Evolutionary conservation across 2,329 filamentous ascomycete genomes (phyloP).

Genomic region (Pestalotiopsis sp.): DNA sequence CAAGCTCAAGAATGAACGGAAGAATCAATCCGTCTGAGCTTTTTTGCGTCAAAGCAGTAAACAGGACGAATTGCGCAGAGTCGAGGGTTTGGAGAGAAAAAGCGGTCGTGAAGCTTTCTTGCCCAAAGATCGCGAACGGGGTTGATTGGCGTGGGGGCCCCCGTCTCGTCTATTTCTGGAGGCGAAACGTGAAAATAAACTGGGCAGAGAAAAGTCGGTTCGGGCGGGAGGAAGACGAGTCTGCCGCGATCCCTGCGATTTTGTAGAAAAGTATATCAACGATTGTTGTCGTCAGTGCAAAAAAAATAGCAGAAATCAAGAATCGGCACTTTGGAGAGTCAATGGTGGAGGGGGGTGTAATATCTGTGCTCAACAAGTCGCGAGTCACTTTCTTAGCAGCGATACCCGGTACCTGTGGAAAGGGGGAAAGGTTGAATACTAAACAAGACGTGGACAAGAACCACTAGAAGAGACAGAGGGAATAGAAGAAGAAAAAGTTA

Average conservation of each 20-base stretch:
- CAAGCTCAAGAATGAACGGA: background rate
- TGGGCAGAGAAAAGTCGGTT: background rate
- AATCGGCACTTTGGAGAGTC: background rate
- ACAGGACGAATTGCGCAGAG: background rate
- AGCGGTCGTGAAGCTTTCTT: background rate
- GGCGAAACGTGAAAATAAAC: background rate
- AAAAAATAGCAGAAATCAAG: background rate
- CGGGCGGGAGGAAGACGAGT: background rate
- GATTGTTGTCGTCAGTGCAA: background rate
- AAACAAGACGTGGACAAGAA: background rate
- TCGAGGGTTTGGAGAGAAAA: background rate
- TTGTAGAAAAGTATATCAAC: background rate
- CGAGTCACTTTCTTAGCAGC: background rate
- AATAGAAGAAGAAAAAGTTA: background rate
- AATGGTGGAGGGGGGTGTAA: background rate
- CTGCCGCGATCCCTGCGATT: background rate
- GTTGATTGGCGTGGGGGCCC: background rate
- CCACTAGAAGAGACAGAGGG: slow-evolving; percentile 3
- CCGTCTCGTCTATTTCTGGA: background rate
- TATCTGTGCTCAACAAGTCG: background rate
- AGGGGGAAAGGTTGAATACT: background rate
- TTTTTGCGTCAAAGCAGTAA: background rate
- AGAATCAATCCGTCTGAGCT: background rate
- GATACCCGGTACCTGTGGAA: background rate
- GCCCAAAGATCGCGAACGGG: background rate